A percentile compares a stretch with the other conserved stretches of the same genome.
phyloP scores from a whole-genome alignment of 129 eudicot genomes.

The Heracleum sosnowskyi region DNA sequence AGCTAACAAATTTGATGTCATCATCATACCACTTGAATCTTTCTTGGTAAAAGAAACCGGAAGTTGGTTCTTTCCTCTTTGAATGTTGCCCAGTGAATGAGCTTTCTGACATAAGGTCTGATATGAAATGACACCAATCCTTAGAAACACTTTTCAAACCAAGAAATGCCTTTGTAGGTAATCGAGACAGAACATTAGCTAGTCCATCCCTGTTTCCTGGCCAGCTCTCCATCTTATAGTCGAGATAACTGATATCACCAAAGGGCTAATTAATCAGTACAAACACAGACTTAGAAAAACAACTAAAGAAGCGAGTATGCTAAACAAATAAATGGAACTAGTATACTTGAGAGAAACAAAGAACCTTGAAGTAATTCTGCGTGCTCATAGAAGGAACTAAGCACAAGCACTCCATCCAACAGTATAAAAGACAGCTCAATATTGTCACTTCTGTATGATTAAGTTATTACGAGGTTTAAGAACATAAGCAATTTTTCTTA shows the following conservation, averaged over 20 bases:
- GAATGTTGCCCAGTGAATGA: slow-evolving; percentile 17
- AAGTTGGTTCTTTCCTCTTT: slow-evolving; percentile 21
- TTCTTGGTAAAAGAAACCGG: slow-evolving; percentile 58
- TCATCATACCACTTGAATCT: slow-evolving; percentile 22
- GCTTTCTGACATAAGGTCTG: slow-evolving; percentile 25
- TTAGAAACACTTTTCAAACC: slow-evolving; percentile 29
- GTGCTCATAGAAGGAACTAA: too few species aligned
- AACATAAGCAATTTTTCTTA: too few species aligned
- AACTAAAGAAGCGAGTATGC: neutral
- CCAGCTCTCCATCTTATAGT: neutral
- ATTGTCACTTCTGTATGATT: too few species aligned
- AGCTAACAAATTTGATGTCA: slow-evolving; percentile 27
- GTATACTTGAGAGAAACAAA: neutral
- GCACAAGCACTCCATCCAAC: too few species aligned
- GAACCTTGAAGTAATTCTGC: neutral
- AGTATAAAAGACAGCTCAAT: too few species aligned
- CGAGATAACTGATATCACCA: neutral
- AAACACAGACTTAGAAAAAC: neutral
- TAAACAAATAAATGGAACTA: neutral
- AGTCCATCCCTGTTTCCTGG: neutral
- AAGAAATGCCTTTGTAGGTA: slow-evolving; percentile 24
- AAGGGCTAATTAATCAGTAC: neutral
- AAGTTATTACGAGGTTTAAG: too few species aligned
- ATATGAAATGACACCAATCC: slow-evolving; percentile 21
- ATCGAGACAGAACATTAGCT: slow-evolving; percentile 14